Base-by-base conservation (phyloP, 352 stramenopile species). In the Phytophthora pistaciae region DNA sequence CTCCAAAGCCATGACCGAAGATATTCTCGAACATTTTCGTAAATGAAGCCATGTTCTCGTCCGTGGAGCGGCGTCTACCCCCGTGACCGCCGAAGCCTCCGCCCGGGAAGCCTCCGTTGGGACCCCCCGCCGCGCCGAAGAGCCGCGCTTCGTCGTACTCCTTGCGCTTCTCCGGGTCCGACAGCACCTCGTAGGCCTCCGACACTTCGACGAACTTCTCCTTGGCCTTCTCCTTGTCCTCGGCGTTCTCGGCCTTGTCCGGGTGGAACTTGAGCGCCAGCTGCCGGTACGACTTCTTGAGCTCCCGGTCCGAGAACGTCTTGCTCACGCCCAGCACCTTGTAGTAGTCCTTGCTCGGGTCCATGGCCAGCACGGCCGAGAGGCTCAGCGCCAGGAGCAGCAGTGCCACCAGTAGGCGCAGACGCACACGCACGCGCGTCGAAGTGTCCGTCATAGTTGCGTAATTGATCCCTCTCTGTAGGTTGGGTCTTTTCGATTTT, bases 141-240 rank as follows among this genome's bases (percentile, higher is more conserved):
- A 66, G 70, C n/a, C 84, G 79, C 9, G 81, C 84, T 36, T 97
- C 78, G 68, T 98, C 95, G 74, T 98, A 98, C 40, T 96, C 90
- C 8, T 94, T 78, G 44, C 93, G 83, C 77, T 97, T 96, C 16
- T 96, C 74, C 49, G 90, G 75, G 60, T 98, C 95, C 18, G 90
- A 96, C 20, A 98, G 87, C 65, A 98, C 92, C 64, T 97, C 91
- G 70, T 98, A 98, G 3, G 95, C 95, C 63, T 97, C 90, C 20
- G 83, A 96, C 38, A 98, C 91, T 56, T 97, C 85, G 23, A 98
- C 92, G 68, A 98, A 98, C 72, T 95, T 96, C 58, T 96, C 80
- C 55, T 96, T 94, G n/a, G 93, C 91, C 11, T 68, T 48, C 42
- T 97, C 91, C 56, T 97, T 91, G 52, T 96, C 90, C 38, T 90